phyloP scores from a whole-genome alignment of 1,284 basidiomycete genomes.

The Ustilago nuda region DNA sequence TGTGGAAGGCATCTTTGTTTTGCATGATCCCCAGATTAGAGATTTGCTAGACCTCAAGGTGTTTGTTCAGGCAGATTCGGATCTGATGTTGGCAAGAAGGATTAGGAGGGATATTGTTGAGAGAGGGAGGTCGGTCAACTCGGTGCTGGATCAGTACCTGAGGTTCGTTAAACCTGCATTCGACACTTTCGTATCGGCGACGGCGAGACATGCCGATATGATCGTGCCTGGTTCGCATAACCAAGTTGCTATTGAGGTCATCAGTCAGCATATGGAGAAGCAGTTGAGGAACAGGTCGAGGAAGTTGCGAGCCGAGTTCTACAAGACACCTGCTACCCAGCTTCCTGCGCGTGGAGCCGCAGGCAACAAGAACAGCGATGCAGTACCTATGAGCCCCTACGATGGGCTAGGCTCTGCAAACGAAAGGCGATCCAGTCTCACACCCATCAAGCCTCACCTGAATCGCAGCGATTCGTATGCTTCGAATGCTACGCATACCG shows the following conservation, averaged over 20 bases:
- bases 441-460: conserved; percentile 22
- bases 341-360: background rate
- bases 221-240: conserved; percentile 67
- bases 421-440: conserved; percentile 29
- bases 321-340: conserved; percentile 46
- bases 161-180: conserved; percentile 87
- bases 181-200: conserved; percentile 93
- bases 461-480: conserved; percentile 25
- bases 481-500: conserved; percentile 7
- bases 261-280: conserved; percentile 87
- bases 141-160: conserved; percentile 91
- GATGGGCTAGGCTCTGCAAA: conserved; percentile 30
- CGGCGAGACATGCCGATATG: conserved; percentile 82
- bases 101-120: conserved; percentile 89
- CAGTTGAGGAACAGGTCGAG: conserved; percentile 73
- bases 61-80: conserved; percentile 80
- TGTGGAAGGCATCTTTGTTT: conserved; percentile 90
- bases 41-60: conserved; percentile 90
- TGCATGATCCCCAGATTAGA: conserved; percentile 78
- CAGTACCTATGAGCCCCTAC: conserved; percentile 25
- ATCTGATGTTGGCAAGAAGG: conserved; percentile 94
- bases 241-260: conserved; percentile 83
- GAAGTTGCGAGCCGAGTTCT: conserved; percentile 54
- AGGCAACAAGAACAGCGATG: background rate
- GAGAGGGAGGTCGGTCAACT: conserved; percentile 84